Percentiles rank a stretch among this genome's conserved stretches.
These are phyloP conservation scores for Apiotrichum gamsii DNA, from an alignment of 1,284 basidiomycete species.

Conservation along the genomic window DNA sequence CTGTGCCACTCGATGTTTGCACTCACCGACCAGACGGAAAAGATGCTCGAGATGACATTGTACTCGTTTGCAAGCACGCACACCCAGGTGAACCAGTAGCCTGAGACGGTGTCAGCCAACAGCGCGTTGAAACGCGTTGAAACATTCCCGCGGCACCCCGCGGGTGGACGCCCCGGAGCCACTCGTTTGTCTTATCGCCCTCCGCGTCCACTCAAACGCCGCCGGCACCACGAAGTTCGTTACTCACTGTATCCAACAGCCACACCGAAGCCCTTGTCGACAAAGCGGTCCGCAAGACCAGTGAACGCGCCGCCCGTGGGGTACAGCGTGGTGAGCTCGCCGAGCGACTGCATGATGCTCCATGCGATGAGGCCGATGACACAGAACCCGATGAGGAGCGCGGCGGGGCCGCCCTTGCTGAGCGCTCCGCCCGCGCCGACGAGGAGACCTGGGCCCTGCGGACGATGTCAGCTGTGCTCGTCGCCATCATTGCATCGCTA, in stretches of 20 bases:
- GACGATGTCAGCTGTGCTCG: neutral
- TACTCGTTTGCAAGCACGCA: constrained; percentile 34
- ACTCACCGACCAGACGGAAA: constrained; percentile 15
- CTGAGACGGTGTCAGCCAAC: neutral
- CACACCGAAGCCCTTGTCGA: constrained; percentile 22
- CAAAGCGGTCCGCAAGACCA: constrained; percentile 20
- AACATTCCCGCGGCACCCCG: no score
- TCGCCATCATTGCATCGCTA: constrained; percentile 9
- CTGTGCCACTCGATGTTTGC: no score
- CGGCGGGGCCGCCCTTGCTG: constrained; percentile 17
- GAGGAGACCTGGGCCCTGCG: constrained; percentile 19
- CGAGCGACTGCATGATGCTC: constrained; percentile 23
- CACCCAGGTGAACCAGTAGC: neutral
- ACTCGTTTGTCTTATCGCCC: no score
- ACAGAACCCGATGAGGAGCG: constrained; percentile 23
- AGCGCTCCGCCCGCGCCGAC: constrained; percentile 21
- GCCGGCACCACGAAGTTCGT: neutral
- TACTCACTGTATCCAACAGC: constrained; percentile 12
- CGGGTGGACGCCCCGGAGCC: no score
- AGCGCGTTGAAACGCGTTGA: no score
- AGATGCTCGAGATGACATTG: constrained; percentile 19
- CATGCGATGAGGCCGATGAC: constrained; percentile 22
- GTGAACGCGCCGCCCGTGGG: constrained; percentile 22
- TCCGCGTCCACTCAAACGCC: no score
- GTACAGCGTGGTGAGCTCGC: constrained; percentile 24